Evolutionary conservation across 1,284 basidiomycete species (phyloP), one percentile per base, ranked within the genome.

Genomic region (Coniferiporia weirii): DNA sequence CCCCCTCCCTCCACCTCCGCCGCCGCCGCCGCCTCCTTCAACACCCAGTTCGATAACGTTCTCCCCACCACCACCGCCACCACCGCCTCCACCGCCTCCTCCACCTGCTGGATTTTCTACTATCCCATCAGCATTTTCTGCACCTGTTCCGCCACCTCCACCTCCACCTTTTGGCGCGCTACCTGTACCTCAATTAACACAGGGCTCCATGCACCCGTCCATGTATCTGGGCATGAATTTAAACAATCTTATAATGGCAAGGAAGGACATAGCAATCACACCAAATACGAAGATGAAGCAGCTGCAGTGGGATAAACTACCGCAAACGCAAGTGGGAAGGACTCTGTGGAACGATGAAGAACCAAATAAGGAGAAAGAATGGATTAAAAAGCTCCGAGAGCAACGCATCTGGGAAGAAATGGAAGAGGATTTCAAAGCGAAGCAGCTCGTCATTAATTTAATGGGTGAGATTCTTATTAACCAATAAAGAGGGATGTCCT

Each of bases 351-450:
- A 79, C 44, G 79, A 82, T 13, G 87, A 91, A 54, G 79, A 86
- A 64, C 72, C 81, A 4, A 75, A 81, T 60, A 83, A 83, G 67
- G 93, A 95, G 69, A 76, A 81, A 58, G 84, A 89, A 65, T 90
- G 92, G 78, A 72, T 93, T 36, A 80, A 83, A 72, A 91, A 91
- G 71, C 75, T 98, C 59, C 85, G 89, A 67, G 73, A 77, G 53
- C 90, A 93, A 68, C 93, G 95, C 45, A 84, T 99, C 9, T 98
- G 95, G 87, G 82, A 82, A 67, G 91, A 95, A 75, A 98, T 99
- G 89, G 95, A 99, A 72, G 91, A 97, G 68, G 95, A 96, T 70
- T 99, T 99, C 79, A 95, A 96, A 71, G 95, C 95, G 17, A 95
- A 96, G 73, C 94, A 97, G 72, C 80, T 94, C 52, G 93, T 95